These are phyloP conservation scores for Spirogloea muscicola DNA, from an alignment of 139 green algal species.

Conservation along the genomic window DNA sequence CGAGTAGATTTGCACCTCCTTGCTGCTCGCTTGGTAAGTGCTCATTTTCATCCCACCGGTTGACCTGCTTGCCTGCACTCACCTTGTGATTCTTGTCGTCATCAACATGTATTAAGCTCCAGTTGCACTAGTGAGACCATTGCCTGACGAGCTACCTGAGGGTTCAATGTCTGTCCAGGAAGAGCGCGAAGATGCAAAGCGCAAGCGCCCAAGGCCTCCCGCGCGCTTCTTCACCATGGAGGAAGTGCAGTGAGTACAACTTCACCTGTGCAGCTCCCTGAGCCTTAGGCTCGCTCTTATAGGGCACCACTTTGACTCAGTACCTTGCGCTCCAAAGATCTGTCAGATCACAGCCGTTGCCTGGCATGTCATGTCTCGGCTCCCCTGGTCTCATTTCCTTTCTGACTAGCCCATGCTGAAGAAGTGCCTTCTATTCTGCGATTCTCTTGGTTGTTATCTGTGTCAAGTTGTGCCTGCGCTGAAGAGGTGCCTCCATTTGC, in stretches of 20 bases:
- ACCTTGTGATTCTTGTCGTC: not conserved
- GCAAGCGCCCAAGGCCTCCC: constrained; percentile 33
- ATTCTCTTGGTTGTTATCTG: no score
- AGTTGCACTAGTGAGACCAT: not conserved
- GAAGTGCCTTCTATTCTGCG: constrained; percentile 4
- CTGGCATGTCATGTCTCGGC: not conserved
- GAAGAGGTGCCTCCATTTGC: constrained; percentile 8
- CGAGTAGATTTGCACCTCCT: constrained; percentile 72
- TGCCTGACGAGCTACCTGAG: not conserved
- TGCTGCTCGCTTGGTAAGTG: constrained; percentile 1
- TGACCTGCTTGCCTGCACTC: not conserved
- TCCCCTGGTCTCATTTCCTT: not conserved
- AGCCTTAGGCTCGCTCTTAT: not conserved
- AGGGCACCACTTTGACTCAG: not conserved
- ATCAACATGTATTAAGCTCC: not conserved
- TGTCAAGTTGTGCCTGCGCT: no score
- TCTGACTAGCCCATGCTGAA: constrained; percentile 13
- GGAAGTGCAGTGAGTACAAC: constrained; percentile 32
- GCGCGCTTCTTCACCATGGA: constrained; percentile 36
- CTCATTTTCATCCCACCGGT: not conserved
- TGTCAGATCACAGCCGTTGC: not conserved
- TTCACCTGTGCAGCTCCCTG: not conserved
- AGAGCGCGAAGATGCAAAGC: not conserved
- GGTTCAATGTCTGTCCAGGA: constrained; percentile 10
- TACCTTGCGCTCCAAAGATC: not conserved